Evolutionary conservation across 2,329 filamentous ascomycete genomes (phyloP).

Genomic region (Cercospora brassicicola): DNA sequence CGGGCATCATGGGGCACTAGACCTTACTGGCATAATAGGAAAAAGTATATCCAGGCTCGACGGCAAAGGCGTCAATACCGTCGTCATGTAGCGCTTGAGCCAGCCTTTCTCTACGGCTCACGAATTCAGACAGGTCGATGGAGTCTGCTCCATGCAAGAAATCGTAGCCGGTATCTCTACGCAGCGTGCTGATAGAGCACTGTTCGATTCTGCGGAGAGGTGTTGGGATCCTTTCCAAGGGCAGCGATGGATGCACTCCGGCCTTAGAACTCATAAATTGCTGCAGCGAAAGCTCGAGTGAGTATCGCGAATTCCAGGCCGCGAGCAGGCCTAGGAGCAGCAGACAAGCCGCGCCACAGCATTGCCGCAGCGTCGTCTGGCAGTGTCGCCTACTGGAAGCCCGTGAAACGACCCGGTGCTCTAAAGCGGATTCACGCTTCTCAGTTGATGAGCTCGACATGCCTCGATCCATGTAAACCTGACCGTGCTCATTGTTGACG

Average conservation of each 20-base stretch:
- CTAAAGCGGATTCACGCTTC: background rate
- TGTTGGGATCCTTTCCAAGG: slow-evolving; percentile 16
- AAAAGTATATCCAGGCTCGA: slow-evolving; percentile 66
- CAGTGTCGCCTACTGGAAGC: background rate
- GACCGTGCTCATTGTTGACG: background rate
- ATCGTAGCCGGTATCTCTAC: slow-evolving; percentile 44
- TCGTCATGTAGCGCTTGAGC: slow-evolving; percentile 56
- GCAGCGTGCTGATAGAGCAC: slow-evolving; percentile 57
- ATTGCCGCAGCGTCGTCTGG: background rate
- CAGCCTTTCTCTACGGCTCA: slow-evolving; percentile 57
- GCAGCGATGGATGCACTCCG: slow-evolving; percentile 2
- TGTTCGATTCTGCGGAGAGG: slow-evolving; percentile 38
- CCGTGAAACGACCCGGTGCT: background rate
- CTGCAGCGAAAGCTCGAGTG: background rate
- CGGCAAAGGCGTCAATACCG: slow-evolving; percentile 58
- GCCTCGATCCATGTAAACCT: background rate
- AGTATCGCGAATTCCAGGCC: background rate
- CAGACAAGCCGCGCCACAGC: background rate
- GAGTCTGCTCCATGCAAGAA: slow-evolving; percentile 53
- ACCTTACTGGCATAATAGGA: slow-evolving; percentile 55
- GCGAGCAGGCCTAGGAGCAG: background rate
- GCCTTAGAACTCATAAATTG: background rate
- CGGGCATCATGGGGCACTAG: background rate
- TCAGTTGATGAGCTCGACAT: background rate
- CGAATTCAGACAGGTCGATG: slow-evolving; percentile 56